These are phyloP conservation scores for Claviceps lovelessii DNA, from an alignment of 2,329 filamentous ascomycete species.

Conservation along the genomic window DNA sequence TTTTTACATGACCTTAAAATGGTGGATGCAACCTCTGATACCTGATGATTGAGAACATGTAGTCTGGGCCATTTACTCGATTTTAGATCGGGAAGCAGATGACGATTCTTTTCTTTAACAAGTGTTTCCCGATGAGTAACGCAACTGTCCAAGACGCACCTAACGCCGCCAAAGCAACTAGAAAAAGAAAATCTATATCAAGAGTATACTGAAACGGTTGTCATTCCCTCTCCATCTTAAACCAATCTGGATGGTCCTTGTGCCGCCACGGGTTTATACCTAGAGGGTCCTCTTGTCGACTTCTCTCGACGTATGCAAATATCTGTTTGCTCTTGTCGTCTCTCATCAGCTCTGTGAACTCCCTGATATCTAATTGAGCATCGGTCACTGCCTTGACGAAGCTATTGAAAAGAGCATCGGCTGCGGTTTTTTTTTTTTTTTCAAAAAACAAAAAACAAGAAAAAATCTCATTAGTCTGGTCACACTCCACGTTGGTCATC, in stretches of 20 bases:
- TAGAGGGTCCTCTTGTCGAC: constrained; percentile 37
- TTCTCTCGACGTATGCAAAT: constrained; percentile 37
- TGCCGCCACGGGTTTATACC: constrained; percentile 46
- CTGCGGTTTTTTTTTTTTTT: constrained; percentile 18
- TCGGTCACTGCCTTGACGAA: constrained; percentile 33
- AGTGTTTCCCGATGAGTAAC: not conserved
- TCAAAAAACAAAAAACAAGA: too few species aligned
- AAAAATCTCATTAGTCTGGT: constrained; percentile 1
- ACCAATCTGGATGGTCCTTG: constrained; percentile 46
- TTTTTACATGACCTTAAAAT: not conserved
- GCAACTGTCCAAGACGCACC: not conserved
- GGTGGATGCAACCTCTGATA: not conserved
- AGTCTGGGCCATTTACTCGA: not conserved
- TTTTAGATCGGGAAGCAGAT: not conserved
- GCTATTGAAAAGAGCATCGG: constrained; percentile 32
- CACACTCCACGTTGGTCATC: not conserved
- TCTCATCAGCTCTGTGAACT: constrained; percentile 33
- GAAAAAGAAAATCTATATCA: not conserved
- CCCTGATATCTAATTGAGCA: constrained; percentile 36
- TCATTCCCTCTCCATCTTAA: constrained; percentile 20
- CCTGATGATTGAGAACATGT: not conserved
- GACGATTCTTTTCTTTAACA: not conserved
- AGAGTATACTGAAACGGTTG: not conserved
- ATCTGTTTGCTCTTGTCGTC: constrained; percentile 33
- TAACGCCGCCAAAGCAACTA: not conserved